Evolutionary conservation across 2,329 filamentous ascomycete genomes (phyloP), one percentile per base, ranked within the genome.

Genomic region (Fusarium foetens): DNA sequence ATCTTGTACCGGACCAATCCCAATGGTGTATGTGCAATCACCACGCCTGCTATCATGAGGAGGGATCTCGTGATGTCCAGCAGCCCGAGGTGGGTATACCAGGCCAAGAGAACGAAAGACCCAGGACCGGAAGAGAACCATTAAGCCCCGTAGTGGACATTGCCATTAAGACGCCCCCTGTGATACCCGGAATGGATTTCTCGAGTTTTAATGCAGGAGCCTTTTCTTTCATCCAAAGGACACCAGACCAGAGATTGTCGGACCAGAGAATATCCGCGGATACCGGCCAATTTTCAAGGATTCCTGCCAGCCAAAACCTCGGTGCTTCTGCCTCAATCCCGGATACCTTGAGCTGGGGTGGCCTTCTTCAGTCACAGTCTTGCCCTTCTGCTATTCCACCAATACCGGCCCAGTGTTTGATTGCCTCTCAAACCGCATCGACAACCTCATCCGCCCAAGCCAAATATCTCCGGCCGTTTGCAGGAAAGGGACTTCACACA

Each of bases 21-120:
- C 81, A 82, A 66, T 89, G 85, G 83, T 90, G 88, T 80, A 90
- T 90, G 88, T 90, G 88, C 75, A 86, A 86, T 58, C 88, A 90
- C 73, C 88, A 90, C 79, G 88, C 88, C 58, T 90, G 88, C 78
- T 90, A 84, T 68, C 88, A 90, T 68, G 88, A 90, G 77, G 84
- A 89, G 73, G 79, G 78, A 39, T 63, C 73, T 53, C 70, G 69
- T 57, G 73, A 76, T 68, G 69, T 29, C 35, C 74, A 71, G 23
- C 74, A 77, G 48, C 68, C 78, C 11, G 71, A 75, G 11, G 68
- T 73, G 42, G 69, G 78, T 58, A 72, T 78, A 27, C 63, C 74
- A 63, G 82, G 81, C 66, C 87, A 89, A 80, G 87, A 89, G 75
- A 88, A 89, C 70, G 86, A 89, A 73, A 83, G 79, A 38, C 86